phyloP scores from a whole-genome alignment of 306 rosid genomes.

The Arachis stenosperma region DNA sequence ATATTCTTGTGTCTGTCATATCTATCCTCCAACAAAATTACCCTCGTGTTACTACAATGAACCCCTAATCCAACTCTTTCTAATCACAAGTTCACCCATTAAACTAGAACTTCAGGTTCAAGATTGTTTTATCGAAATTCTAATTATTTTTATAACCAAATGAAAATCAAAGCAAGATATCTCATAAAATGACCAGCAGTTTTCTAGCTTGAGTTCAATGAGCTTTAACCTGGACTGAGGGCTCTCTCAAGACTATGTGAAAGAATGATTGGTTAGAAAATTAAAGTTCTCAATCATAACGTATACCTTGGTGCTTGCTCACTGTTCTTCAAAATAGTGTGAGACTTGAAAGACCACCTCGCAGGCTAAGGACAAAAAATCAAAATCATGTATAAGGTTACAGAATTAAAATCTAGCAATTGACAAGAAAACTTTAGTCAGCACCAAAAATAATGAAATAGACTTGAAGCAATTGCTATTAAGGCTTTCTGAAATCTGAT shows the following conservation, averaged over 20 bases:
- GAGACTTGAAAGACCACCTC: constrained; percentile 88
- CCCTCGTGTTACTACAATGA: neutral
- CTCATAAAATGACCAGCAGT: neutral
- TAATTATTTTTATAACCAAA: neutral
- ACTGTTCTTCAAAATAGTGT: constrained; percentile 84
- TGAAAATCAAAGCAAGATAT: neutral
- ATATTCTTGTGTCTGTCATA: too few relatives aligned
- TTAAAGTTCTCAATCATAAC: constrained; percentile 22
- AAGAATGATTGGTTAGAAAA: neutral
- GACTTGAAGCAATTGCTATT: neutral
- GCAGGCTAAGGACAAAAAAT: constrained; percentile 65
- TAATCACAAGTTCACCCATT: neutral
- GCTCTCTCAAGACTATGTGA: neutral
- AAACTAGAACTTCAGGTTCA: neutral
- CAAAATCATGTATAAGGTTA: constrained; percentile 4
- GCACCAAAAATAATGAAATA: constrained; percentile 21
- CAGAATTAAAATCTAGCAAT: constrained; percentile 26
- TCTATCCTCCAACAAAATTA: neutral
- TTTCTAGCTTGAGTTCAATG: neutral
- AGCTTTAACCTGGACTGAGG: neutral
- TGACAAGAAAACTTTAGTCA: constrained; percentile 5
- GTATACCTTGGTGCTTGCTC: constrained; percentile 92
- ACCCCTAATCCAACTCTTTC: neutral
- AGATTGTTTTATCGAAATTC: neutral
- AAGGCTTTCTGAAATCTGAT: neutral